A percentile compares a stretch with the other conserved stretches of the same genome.
These are phyloP conservation scores for Mortierella antarctica DNA, from an alignment of 192 early-diverging fungal species.

Conservation along the genomic window DNA sequence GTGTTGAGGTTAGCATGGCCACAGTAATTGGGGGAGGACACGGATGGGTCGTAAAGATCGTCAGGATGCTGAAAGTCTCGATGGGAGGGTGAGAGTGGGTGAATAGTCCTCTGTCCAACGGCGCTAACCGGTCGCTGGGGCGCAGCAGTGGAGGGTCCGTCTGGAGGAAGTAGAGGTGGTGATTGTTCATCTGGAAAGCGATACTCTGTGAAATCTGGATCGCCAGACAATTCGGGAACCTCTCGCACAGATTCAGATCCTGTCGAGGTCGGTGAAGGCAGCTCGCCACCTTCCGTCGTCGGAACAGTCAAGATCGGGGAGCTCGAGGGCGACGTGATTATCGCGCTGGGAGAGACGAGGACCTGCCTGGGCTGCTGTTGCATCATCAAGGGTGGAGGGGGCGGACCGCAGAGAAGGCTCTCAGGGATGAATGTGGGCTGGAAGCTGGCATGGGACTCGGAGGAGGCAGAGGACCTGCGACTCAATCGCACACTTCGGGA, in stretches of 20 bases:
- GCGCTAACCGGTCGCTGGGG: background rate
- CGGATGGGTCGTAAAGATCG: slow-evolving; percentile 21
- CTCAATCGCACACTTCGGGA: background rate
- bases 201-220: slow-evolving; percentile 12
- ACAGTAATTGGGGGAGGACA: slow-evolving; percentile 27
- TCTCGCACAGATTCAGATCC: background rate
- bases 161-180: background rate
- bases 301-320: slow-evolving; percentile 4
- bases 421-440: slow-evolving; percentile 26
- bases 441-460: slow-evolving; percentile 5
- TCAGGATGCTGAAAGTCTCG: slow-evolving; percentile 45
- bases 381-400: slow-evolving; percentile 8
- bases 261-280: background rate
- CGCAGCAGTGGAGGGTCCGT: background rate
- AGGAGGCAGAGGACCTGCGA: too few relatives aligned
- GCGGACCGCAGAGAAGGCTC: slow-evolving; percentile 24
- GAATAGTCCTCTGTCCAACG: slow-evolving; percentile 15
- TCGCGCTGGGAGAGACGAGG: slow-evolving; percentile 11
- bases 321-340: slow-evolving; percentile 14
- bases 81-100: slow-evolving; percentile 43
- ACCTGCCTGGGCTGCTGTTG: background rate
- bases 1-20: slow-evolving; percentile 12
- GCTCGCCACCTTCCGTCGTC: background rate
- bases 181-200: slow-evolving; percentile 41
- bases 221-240: background rate